phyloP scores from a whole-genome alignment of 306 rosid species.

The Begonia masoniana region DNA sequence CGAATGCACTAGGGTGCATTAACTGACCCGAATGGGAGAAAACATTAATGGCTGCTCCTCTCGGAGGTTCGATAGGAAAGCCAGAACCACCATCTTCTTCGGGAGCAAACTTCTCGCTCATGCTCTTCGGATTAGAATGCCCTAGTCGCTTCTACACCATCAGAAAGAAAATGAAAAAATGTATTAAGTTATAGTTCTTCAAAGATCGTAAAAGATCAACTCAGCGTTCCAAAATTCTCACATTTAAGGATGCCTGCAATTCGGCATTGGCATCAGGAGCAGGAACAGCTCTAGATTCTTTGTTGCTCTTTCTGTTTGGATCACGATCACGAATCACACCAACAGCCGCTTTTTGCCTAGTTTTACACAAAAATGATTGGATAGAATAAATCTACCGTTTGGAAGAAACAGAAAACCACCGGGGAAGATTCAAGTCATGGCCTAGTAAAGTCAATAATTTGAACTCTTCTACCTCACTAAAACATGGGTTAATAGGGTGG shows the following conservation, averaged over 20 bases:
- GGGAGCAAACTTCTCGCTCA: slow-evolving; percentile 36
- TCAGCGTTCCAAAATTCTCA: slow-evolving; percentile 7
- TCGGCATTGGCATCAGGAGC: slow-evolving; percentile 39
- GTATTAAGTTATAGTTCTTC: too few species aligned
- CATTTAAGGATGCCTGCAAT: slow-evolving; percentile 38
- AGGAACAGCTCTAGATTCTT: slow-evolving; percentile 37
- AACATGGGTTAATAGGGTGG: too few species aligned
- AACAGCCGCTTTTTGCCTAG: slow-evolving; percentile 31
- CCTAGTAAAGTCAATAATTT: neutral
- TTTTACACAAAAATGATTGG: slow-evolving; percentile 14
- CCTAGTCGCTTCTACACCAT: slow-evolving; percentile 32
- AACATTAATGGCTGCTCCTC: slow-evolving; percentile 14
- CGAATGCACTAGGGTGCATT: slow-evolving; percentile 28
- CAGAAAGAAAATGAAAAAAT: neutral
- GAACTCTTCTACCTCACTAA: neutral
- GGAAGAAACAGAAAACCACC: neutral
- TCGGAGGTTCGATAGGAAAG: slow-evolving; percentile 36
- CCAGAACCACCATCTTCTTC: slow-evolving; percentile 41
- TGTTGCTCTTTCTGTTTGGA: slow-evolving; percentile 17
- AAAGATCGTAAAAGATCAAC: too few species aligned
- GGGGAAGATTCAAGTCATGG: slow-evolving; percentile 4
- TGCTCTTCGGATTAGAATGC: slow-evolving; percentile 23
- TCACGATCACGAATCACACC: slow-evolving; percentile 28
- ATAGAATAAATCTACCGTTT: slow-evolving; percentile 3
- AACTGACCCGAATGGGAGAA: slow-evolving; percentile 42